phyloP scores from a whole-genome alignment of 2,329 filamentous ascomycete species.

The Penicillium sp. region DNA sequence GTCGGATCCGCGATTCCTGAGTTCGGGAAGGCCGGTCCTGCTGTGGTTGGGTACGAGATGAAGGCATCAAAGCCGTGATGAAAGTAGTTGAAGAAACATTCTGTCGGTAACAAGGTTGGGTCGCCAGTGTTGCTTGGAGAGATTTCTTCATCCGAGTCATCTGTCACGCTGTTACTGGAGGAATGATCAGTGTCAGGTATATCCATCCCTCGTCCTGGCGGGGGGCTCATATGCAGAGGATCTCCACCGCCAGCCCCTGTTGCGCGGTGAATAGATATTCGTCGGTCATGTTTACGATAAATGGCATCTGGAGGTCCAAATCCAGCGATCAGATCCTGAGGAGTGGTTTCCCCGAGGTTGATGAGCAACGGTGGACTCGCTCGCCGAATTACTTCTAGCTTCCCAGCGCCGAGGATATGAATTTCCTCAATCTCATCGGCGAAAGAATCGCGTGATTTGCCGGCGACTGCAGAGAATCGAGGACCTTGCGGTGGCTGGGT shows the following conservation, averaged over 20 bases:
- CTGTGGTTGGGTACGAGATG: conserved; percentile 71
- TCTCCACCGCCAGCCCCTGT: conserved; percentile 29
- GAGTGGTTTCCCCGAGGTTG: conserved; percentile 78
- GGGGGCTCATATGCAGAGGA: conserved; percentile 36
- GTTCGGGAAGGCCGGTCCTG: conserved; percentile 64
- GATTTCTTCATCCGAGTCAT: conserved; percentile 63
- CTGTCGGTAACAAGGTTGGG: conserved; percentile 44
- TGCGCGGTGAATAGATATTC: conserved; percentile 74
- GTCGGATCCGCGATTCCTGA: conserved; percentile 34
- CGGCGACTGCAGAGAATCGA: conserved; percentile 66
- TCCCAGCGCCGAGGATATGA: conserved; percentile 73
- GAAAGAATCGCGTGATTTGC: conserved; percentile 73
- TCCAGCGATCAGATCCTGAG: conserved; percentile 86
- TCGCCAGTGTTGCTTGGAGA: conserved; percentile 62
- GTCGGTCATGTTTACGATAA: conserved; percentile 85
- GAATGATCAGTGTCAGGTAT: conserved; percentile 71
- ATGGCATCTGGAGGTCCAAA: conserved; percentile 92
- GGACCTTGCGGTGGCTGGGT: conserved; percentile 71
- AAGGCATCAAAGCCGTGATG: conserved; percentile 91
- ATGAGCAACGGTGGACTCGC: conserved; percentile 69
- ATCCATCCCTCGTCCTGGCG: conserved; percentile 38
- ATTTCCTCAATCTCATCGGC: conserved; percentile 86
- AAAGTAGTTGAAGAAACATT: conserved; percentile 96
- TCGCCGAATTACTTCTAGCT: conserved; percentile 73
- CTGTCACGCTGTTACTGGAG: conserved; percentile 68